Percentiles rank a stretch among this genome's conserved stretches.
phyloP scores from a whole-genome alignment of 441 rosid species.

The Isatis lusitanica region DNA sequence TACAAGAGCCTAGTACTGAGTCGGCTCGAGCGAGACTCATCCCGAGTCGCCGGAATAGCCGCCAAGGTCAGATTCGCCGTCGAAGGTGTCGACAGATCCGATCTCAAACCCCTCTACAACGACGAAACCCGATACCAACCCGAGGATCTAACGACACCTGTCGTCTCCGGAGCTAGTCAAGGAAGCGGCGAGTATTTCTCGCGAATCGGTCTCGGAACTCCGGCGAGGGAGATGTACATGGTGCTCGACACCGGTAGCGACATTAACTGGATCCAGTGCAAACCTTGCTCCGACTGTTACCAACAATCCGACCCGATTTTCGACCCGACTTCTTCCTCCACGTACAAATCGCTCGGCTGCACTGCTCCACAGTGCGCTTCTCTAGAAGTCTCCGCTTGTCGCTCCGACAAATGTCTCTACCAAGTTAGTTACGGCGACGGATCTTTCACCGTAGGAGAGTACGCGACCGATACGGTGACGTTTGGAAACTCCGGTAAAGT shows the following conservation, averaged over 20 bases:
- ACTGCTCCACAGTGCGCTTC: conserved; percentile 43
- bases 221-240: conserved; percentile 54
- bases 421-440: conserved; percentile 69
- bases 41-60: conserved; percentile 52
- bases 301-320: conserved; percentile 65
- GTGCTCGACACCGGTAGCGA: conserved; percentile 75
- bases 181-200: conserved; percentile 80
- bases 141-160: conserved; percentile 58
- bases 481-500: conserved; percentile 52
- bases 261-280: conserved; percentile 61
- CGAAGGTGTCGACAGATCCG: conserved; percentile 41
- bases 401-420: conserved; percentile 43
- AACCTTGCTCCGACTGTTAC: conserved; percentile 56
- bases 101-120: conserved; percentile 47
- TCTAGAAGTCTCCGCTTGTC: conserved; percentile 45
- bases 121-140: conserved; percentile 39
- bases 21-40: conserved; percentile 73
- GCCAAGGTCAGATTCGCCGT: conserved; percentile 49
- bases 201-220: conserved; percentile 56
- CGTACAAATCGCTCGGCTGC: conserved; percentile 50
- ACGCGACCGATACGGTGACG: conserved; percentile 57
- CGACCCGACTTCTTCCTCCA: conserved; percentile 48
- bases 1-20: conserved; percentile 55
- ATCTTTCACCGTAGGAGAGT: conserved; percentile 57
- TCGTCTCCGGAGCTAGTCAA: conserved; percentile 53